Evolutionary conservation across 305 asterid genomes (phyloP).

Genomic region (Fraxinus albicans): DNA sequence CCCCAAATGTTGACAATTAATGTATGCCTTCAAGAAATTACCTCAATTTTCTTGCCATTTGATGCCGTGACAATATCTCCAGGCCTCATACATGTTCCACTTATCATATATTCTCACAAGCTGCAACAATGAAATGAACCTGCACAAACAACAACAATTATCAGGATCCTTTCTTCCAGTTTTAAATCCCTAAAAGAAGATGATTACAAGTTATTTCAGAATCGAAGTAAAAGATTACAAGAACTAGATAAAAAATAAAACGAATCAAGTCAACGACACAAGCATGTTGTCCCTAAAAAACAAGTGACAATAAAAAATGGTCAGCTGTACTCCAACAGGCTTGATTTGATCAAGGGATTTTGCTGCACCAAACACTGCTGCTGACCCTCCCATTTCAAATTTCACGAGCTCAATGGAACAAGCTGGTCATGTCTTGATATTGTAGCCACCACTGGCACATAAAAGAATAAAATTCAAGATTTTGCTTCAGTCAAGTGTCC

Average conservation of each 20-base stretch:
- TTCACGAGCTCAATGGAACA: conserved; percentile 90
- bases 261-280: conserved; percentile 7
- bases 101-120: conserved; percentile 71
- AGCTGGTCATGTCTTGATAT: conserved; percentile 90
- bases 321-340: conserved; percentile 92
- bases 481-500: neutral
- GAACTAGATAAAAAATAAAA: neutral
- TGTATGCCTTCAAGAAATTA: conserved; percentile 11
- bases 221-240: neutral
- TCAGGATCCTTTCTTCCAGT: neutral
- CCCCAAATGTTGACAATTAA: too few species aligned
- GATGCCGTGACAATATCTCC: conserved; percentile 62
- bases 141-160: conserved; percentile 21
- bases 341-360: conserved; percentile 91
- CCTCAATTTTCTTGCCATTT: conserved; percentile 66
- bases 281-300: neutral
- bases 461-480: neutral
- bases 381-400: conserved; percentile 97
- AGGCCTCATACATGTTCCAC: conserved; percentile 69
- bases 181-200: neutral
- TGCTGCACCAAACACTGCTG: conserved; percentile 96
- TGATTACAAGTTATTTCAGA: neutral
- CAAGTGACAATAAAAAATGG: neutral
- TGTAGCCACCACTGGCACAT: conserved; percentile 54
- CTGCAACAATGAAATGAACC: conserved; percentile 65